Percentiles rank a stretch among this genome's conserved stretches.
phyloP scores from a whole-genome alignment of 2,329 filamentous ascomycete genomes.

The Knufia fluminis region DNA sequence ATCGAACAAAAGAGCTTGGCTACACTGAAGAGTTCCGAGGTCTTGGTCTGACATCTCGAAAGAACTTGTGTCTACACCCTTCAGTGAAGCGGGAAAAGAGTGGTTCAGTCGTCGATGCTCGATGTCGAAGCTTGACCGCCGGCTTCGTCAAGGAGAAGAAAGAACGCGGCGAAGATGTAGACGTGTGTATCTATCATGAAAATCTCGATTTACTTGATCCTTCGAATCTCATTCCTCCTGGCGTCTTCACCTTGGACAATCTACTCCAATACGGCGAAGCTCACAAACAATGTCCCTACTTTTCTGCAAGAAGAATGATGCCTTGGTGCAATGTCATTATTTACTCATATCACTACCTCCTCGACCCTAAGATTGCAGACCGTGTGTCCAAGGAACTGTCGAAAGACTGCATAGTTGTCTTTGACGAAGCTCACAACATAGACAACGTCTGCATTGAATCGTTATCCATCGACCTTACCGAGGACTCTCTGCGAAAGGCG shows the following conservation, averaged over 20 bases:
- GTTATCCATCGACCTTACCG: slow-evolving; percentile 89
- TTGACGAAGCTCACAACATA: slow-evolving; percentile 98
- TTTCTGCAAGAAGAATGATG: slow-evolving; percentile 96
- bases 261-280: slow-evolving; percentile 84
- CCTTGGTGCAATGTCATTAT: slow-evolving; percentile 99
- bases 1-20: slow-evolving; percentile 80
- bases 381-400: slow-evolving; percentile 89
- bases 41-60: slow-evolving; percentile 85
- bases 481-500: slow-evolving; percentile 86
- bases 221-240: slow-evolving; percentile 86
- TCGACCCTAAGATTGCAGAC: slow-evolving; percentile 97
- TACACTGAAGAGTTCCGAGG: slow-evolving; percentile 87
- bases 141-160: slow-evolving; percentile 98
- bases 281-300: slow-evolving; percentile 96
- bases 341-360: slow-evolving; percentile 96
- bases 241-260: slow-evolving; percentile 90
- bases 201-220: slow-evolving; percentile 92
- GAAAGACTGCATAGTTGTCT: slow-evolving; percentile 96
- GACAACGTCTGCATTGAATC: slow-evolving; percentile 99
- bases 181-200: slow-evolving; percentile 92
- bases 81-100: slow-evolving; percentile 96
- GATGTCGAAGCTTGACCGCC: slow-evolving; percentile 88
- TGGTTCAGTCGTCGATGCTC: slow-evolving; percentile 84
- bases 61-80: slow-evolving; percentile 93
- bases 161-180: slow-evolving; percentile 85